Percentiles rank a stretch among this genome's conserved stretches.
These are phyloP conservation scores for Solanum pinnatisectum DNA, from an alignment of 257 asterid genomes.

Conservation along the genomic window DNA sequence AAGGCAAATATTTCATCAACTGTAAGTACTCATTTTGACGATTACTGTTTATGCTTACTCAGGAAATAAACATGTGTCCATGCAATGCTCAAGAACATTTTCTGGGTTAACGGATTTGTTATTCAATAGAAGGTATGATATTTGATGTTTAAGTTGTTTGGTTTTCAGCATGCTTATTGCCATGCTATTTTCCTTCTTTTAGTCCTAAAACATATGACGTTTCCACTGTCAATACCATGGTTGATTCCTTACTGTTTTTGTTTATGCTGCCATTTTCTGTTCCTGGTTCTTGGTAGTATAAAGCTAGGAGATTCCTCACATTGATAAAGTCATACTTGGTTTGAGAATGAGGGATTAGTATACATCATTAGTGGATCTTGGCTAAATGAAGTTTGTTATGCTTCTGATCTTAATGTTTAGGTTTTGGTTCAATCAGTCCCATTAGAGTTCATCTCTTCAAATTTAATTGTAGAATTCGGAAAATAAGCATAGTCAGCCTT, in stretches of 20 bases:
- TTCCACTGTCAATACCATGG: neutral
- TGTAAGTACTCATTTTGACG: neutral
- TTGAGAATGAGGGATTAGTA: neutral
- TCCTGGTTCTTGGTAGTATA: neutral
- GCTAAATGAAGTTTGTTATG: neutral
- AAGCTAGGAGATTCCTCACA: neutral
- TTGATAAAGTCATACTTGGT: neutral
- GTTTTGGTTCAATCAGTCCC: neutral
- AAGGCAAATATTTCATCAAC: neutral
- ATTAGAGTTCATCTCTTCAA: neutral
- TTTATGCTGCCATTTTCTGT: neutral
- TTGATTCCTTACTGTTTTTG: neutral
- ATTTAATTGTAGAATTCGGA: neutral
- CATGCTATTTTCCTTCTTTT: neutral
- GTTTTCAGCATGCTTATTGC: neutral
- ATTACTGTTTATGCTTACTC: constrained; percentile 3
- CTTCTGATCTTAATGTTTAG: neutral
- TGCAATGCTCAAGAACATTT: constrained; percentile 59
- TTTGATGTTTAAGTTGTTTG: neutral
- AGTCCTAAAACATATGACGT: neutral
- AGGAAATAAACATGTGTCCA: constrained; percentile 51
- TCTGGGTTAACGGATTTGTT: constrained; percentile 56
- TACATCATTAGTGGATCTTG: neutral
- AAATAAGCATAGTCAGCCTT: neutral
- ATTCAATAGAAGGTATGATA: constrained; percentile 53